Evolutionary conservation across 139 green algal genomes (phyloP).

Genomic region (Tetratostichococcus sp.): DNA sequence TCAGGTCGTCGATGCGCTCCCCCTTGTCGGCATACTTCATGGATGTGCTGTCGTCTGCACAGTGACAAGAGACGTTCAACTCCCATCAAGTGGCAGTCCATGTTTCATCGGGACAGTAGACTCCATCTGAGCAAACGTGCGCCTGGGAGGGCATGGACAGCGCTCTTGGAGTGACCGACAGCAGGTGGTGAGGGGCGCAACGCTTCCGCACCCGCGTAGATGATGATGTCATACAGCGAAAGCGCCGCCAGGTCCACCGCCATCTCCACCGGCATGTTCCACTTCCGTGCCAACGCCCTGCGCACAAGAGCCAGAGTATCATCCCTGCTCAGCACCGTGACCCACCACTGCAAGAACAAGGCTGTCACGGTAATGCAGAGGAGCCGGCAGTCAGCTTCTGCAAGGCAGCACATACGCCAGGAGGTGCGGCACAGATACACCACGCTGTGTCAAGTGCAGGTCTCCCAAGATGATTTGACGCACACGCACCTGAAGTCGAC

Average conservation of each 20-base stretch:
- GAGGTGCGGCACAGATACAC: background rate
- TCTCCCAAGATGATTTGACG: background rate
- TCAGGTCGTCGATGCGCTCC: conserved; percentile 17
- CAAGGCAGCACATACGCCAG: too few species aligned
- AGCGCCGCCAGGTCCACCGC: conserved; percentile 1
- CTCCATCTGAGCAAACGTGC: too few species aligned
- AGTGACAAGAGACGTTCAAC: background rate
- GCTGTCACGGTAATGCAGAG: background rate
- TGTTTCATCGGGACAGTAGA: background rate
- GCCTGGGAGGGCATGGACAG: background rate
- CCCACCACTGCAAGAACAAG: background rate
- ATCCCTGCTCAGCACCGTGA: background rate
- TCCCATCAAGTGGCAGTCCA: background rate
- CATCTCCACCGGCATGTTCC: background rate
- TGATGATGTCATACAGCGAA: background rate
- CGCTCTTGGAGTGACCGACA: background rate
- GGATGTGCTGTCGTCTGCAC: conserved; percentile 14
- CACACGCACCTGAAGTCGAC: background rate
- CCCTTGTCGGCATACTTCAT: conserved; percentile 23
- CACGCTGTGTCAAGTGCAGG: background rate
- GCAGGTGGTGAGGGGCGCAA: background rate
- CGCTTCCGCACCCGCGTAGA: background rate
- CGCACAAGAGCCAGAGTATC: background rate
- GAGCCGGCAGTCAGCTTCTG: background rate
- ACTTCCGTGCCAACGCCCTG: background rate